phyloP scores from a whole-genome alignment of 202 grass and related monocot species.

The Saccharum hybrid region DNA sequence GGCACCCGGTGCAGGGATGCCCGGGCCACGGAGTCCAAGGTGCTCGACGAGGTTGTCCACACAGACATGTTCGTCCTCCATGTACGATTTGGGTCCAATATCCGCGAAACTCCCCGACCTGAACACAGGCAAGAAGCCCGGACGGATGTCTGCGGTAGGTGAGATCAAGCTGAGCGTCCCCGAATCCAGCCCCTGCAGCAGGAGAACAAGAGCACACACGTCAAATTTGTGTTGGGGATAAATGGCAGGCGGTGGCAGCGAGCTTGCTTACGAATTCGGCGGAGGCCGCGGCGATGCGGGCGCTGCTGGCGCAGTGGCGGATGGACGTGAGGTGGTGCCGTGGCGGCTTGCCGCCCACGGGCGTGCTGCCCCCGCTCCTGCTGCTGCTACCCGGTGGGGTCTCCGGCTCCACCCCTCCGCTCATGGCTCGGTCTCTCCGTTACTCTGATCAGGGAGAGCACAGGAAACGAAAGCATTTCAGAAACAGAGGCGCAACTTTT shows the following conservation, averaged over 20 bases:
- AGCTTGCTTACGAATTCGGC: slow-evolving; percentile 47
- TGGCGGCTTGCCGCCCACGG: slow-evolving; percentile 62
- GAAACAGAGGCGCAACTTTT: slow-evolving; percentile 9
- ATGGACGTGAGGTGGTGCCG: slow-evolving; percentile 61
- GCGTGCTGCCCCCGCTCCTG: slow-evolving; percentile 33
- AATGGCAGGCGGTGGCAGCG: not conserved
- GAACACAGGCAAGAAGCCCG: slow-evolving; percentile 70
- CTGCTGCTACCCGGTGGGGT: slow-evolving; percentile 46
- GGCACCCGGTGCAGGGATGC: slow-evolving; percentile 74
- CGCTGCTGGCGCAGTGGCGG: slow-evolving; percentile 67
- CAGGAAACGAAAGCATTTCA: slow-evolving; percentile 40
- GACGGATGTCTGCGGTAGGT: slow-evolving; percentile 47
- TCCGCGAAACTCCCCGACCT: slow-evolving; percentile 82
- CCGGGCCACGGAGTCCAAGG: slow-evolving; percentile 47
- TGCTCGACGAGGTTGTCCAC: slow-evolving; percentile 82
- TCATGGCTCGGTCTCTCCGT: slow-evolving; percentile 46
- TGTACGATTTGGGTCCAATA: slow-evolving; percentile 72
- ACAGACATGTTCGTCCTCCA: slow-evolving; percentile 96
- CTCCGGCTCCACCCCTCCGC: slow-evolving; percentile 55
- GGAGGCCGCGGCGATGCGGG: slow-evolving; percentile 54
- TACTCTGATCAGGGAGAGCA: slow-evolving; percentile 36
- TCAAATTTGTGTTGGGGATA: not conserved
- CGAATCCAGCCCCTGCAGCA: slow-evolving; percentile 67
- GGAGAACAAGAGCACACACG: not conserved
- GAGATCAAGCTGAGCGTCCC: slow-evolving; percentile 72